Conservation (phyloP, 345 rosid species). For the Eucalyptus albens region DNA sequence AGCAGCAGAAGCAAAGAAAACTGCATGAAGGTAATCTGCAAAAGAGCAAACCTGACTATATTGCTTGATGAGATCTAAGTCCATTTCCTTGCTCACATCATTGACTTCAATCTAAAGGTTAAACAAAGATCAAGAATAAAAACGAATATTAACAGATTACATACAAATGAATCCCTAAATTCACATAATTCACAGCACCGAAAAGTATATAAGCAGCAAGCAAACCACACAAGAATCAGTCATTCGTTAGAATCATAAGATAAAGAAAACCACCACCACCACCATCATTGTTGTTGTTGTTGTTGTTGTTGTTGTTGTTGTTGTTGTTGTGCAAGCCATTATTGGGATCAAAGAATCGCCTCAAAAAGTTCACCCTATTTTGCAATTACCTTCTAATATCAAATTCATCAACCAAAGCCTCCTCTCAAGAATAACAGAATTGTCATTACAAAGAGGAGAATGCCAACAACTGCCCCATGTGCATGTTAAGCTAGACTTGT, state of each 20-base stretch:
- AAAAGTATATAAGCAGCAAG: background rate
- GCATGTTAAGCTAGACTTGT: background rate
- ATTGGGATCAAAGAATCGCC: background rate
- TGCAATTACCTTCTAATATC: background rate
- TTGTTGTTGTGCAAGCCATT: background rate
- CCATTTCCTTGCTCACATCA: constrained; percentile 99
- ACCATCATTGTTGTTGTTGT: background rate
- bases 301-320: background rate
- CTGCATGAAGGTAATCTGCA: background rate
- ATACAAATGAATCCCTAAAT: background rate
- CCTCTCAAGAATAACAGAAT: background rate
- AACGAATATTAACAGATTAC: background rate
- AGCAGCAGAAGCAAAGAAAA: background rate
- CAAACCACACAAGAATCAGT: background rate
- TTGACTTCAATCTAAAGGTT: constrained; percentile 78
- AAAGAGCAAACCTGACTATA: constrained; percentile 64
- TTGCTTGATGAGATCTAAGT: constrained; percentile 94
- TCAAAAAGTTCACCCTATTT: background rate
- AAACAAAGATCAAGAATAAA: background rate
- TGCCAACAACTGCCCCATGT: background rate
- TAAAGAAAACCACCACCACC: background rate
- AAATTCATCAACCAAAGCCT: background rate
- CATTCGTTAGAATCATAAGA: background rate
- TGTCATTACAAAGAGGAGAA: background rate
- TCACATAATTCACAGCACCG: background rate